These are phyloP conservation scores for Inga laurina DNA, from an alignment of 306 rosid genomes.

Conservation along the genomic window DNA sequence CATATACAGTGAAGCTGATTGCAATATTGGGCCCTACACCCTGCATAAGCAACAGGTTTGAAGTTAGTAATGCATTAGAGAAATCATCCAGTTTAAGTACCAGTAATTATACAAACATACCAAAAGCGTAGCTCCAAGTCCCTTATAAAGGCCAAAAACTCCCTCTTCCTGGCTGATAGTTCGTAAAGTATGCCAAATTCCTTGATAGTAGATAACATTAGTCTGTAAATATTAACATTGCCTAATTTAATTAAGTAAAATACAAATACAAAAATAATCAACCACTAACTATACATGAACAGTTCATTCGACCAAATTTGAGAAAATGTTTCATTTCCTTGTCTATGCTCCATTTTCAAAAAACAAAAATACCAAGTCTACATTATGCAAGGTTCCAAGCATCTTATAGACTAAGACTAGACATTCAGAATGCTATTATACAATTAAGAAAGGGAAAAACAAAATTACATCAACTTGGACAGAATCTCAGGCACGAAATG, in stretches of 20 bases:
- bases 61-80: slow-evolving; percentile 28
- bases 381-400: neutral
- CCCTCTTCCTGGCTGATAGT: slow-evolving; percentile 89
- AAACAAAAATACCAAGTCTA: neutral
- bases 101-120: slow-evolving; percentile 46
- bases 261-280: neutral
- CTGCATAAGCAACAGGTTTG: slow-evolving; percentile 47
- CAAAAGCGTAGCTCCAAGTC: slow-evolving; percentile 96
- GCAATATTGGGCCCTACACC: slow-evolving; percentile 96
- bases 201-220: slow-evolving; percentile 70
- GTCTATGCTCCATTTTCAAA: slow-evolving; percentile 12
- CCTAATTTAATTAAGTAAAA: neutral
- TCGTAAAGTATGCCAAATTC: slow-evolving; percentile 72
- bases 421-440: neutral
- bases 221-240: slow-evolving; percentile 61
- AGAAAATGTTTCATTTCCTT: neutral
- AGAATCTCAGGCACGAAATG: neutral
- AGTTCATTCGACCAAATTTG: neutral
- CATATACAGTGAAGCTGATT: slow-evolving; percentile 92
- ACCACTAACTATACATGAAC: neutral
- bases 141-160: slow-evolving; percentile 81
- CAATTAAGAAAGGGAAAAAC: neutral
- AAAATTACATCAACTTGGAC: neutral
- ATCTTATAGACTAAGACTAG: slow-evolving; percentile 6
- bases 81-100: slow-evolving; percentile 18